Evolutionary conservation across 176 grass and related monocot genomes (phyloP).

Genomic region (Aegilops umbellulata): DNA sequence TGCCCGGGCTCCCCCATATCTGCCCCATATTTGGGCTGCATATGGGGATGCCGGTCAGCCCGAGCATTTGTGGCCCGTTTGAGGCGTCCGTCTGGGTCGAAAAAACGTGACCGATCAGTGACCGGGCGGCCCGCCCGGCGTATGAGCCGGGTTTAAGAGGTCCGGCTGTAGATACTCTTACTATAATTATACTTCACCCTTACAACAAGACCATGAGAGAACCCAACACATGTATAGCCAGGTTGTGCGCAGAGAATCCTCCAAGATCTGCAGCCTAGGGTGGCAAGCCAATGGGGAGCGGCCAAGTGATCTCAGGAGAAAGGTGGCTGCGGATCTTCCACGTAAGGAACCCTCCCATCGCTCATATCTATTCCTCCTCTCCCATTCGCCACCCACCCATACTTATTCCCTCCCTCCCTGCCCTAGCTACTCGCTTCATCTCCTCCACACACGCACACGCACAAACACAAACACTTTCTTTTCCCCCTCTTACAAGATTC

Average conservation of each 20-base stretch:
- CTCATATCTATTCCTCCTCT: slow-evolving; percentile 32
- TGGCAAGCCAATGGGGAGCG: neutral
- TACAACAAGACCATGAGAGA: neutral
- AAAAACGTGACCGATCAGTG: too few species aligned
- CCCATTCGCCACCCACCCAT: slow-evolving; percentile 29
- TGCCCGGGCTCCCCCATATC: too few species aligned
- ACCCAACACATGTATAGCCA: neutral
- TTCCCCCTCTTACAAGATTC: neutral
- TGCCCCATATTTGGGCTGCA: too few species aligned
- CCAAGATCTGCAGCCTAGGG: neutral
- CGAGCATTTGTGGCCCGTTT: too few species aligned
- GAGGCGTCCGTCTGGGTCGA: too few species aligned
- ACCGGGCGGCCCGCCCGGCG: too few species aligned
- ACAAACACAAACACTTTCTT: neutral
- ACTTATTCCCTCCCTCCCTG: slow-evolving; percentile 30
- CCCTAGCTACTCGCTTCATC: slow-evolving; percentile 41
- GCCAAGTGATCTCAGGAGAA: slow-evolving; percentile 32
- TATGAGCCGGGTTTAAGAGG: too few species aligned
- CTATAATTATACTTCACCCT: neutral
- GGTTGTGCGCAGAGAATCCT: neutral
- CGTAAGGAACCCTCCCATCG: slow-evolving; percentile 42
- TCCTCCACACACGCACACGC: slow-evolving; percentile 45
- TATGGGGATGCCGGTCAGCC: too few species aligned
- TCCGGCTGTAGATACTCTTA: too few species aligned
- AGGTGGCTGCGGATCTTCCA: slow-evolving; percentile 52